phyloP scores from a whole-genome alignment of 345 rosid species.

The Conringia planisiliqua region DNA sequence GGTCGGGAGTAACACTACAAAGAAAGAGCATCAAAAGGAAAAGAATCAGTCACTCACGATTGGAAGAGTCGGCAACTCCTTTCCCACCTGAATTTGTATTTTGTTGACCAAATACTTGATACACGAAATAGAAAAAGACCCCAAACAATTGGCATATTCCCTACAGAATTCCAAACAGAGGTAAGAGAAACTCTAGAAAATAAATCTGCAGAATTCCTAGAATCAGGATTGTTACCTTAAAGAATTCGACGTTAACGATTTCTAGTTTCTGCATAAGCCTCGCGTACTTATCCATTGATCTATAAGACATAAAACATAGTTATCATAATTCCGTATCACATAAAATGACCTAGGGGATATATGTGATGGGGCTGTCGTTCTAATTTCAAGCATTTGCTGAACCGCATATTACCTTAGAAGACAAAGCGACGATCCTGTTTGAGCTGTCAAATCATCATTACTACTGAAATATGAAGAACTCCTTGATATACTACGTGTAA shows the following conservation, averaged over 20 bases:
- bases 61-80: slow-evolving; percentile 47
- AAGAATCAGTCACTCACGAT: slow-evolving; percentile 54
- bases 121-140: slow-evolving; percentile 70
- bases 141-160: slow-evolving; percentile 95
- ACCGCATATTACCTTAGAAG: slow-evolving; percentile 66
- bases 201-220: slow-evolving; percentile 5
- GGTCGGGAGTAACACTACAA: slow-evolving; percentile 1
- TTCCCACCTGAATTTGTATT: slow-evolving; percentile 54
- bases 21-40: not conserved
- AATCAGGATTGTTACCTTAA: slow-evolving; percentile 54
- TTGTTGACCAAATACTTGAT: slow-evolving; percentile 75
- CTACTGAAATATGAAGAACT: slow-evolving; percentile 46
- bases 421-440: slow-evolving; percentile 97
- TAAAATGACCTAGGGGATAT: not conserved
- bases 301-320: slow-evolving; percentile 37
- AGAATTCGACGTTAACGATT: slow-evolving; percentile 85
- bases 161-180: slow-evolving; percentile 66
- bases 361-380: not conserved
- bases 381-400: slow-evolving; percentile 4
- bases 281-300: slow-evolving; percentile 98
- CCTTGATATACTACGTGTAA: slow-evolving; percentile 44
- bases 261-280: slow-evolving; percentile 98
- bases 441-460: slow-evolving; percentile 72
- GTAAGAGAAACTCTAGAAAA: slow-evolving; percentile 48
- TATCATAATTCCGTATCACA: slow-evolving; percentile 9